Base-by-base conservation (phyloP, 225 moss, liverwort and hornwort species). In the Lunularia cruciata region DNA sequence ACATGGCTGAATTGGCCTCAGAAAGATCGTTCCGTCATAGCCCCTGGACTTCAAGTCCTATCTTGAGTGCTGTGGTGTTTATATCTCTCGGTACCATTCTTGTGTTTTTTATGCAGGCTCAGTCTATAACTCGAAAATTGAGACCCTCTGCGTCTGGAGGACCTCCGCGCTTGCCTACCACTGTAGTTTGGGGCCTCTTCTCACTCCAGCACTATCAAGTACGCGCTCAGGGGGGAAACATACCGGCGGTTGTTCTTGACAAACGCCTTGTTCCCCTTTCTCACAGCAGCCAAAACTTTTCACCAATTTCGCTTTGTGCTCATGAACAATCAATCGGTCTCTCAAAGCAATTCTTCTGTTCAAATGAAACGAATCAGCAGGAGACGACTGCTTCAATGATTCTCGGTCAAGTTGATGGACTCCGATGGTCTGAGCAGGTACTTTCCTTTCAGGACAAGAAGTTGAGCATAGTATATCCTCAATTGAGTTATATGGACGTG, bases 161-260 rank as follows among this genome's bases (percentile, higher is more conserved):
- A 4, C 56, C 56, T 16, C 0, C 32, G 14, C 56, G 56, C 56
- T 57, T 57, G 56, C 56, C 56, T 57, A 32, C 56, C 31, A 57
- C 56, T 16, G 6, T 57, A 14, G 56, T 57, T 15, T 57, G 56
- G 56, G 56, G 56, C 16, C 56, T 57, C 13, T 57, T 57, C 13
- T 57, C 56, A 2, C 26, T 57, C 15, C 56, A 57, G 56, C 14
- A 57, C 15, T 57, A 30, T 12, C 56, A 57, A 57, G 16, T 57
- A 16, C n/a, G 33, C 56, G 56, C 33, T 30, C 56, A 57, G 1
- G 56, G n/a, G n/a, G n/a, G n/a, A n/a, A n/a, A n/a, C n/a, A n/a
- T n/a, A n/a, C n/a, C n/a, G n/a, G n/a, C n/a, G n/a, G 54, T 69
- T 30, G 49, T 69, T 54, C 22, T 69, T 56, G 38, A n/a, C n/a